Evolutionary conservation across 305 asterid species (phyloP).

Genomic region (Striga hermonthica): DNA sequence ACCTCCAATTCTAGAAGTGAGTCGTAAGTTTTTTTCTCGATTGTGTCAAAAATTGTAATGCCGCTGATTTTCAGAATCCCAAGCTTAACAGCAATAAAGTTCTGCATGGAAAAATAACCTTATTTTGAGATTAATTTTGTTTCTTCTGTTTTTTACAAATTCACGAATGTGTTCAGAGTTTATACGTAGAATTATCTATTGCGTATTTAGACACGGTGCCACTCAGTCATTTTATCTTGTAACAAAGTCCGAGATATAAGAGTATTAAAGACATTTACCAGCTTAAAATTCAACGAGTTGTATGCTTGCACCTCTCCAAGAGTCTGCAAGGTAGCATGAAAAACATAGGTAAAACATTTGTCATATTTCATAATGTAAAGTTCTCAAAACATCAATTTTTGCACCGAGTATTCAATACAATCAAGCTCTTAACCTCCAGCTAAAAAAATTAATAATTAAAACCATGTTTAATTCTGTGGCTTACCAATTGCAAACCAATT

Average conservation of each 20-base stretch:
- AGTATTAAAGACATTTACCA: conserved; percentile 51
- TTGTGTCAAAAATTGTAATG: conserved; percentile 73
- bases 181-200: not conserved
- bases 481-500: no score
- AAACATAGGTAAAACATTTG: conserved; percentile 4
- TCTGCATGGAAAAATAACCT: conserved; percentile 46
- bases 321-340: conserved; percentile 46
- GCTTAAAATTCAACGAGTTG: conserved; percentile 67
- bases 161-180: not conserved
- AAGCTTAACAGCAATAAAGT: conserved; percentile 76
- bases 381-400: no score
- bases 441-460: no score
- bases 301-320: conserved; percentile 79
- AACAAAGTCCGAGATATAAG: conserved; percentile 2
- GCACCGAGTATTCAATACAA: no score
- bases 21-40: conserved; percentile 77
- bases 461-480: no score
- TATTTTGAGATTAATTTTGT: not conserved
- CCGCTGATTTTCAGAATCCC: conserved; percentile 93
- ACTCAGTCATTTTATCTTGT: not conserved
- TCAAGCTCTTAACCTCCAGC: no score
- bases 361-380: conserved; percentile 1
- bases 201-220: not conserved
- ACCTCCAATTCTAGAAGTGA: conserved; percentile 85
- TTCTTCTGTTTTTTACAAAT: not conserved